These are phyloP conservation scores for Penicillium psychrofluorescens DNA, from an alignment of 495 filamentous ascomycete genomes.

Conservation along the genomic window DNA sequence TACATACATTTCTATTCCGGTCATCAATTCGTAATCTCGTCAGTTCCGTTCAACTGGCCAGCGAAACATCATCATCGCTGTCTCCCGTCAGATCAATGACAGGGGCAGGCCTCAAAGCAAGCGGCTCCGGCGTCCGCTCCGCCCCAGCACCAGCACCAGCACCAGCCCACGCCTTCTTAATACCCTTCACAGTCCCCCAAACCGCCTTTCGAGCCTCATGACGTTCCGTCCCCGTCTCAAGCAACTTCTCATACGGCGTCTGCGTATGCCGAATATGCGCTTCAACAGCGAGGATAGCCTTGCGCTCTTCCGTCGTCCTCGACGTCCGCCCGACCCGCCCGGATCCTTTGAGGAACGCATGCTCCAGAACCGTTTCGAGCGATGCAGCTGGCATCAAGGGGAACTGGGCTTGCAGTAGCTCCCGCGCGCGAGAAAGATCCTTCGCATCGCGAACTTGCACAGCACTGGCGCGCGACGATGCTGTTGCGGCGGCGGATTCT, in stretches of 20 bases:
- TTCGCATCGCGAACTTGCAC: constrained; percentile 30
- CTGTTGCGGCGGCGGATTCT: constrained; percentile 24
- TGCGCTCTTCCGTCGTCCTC: constrained; percentile 25
- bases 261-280: constrained; percentile 45
- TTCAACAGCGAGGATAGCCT: constrained; percentile 37
- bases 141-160: not conserved
- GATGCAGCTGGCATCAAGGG: constrained; percentile 34
- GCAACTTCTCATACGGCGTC: constrained; percentile 38
- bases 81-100: not conserved
- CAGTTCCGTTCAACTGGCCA: too few relatives aligned
- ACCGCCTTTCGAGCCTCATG: constrained; percentile 19
- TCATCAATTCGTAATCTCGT: too few relatives aligned
- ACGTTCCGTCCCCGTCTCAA: constrained; percentile 19
- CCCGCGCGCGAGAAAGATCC: constrained; percentile 20
- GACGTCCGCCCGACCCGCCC: constrained; percentile 40
- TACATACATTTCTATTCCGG: too few relatives aligned
- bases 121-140: not conserved
- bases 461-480: constrained; percentile 30
- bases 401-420: constrained; percentile 28
- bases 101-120: not conserved
- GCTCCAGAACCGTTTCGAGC: constrained; percentile 29
- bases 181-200: constrained; percentile 15
- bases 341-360: constrained; percentile 43
- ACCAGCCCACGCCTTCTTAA: constrained; percentile 28
- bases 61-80: not conserved